Evolutionary conservation across 2,329 filamentous ascomycete genomes (phyloP).

Genomic region (Nectriaceae sp.): DNA sequence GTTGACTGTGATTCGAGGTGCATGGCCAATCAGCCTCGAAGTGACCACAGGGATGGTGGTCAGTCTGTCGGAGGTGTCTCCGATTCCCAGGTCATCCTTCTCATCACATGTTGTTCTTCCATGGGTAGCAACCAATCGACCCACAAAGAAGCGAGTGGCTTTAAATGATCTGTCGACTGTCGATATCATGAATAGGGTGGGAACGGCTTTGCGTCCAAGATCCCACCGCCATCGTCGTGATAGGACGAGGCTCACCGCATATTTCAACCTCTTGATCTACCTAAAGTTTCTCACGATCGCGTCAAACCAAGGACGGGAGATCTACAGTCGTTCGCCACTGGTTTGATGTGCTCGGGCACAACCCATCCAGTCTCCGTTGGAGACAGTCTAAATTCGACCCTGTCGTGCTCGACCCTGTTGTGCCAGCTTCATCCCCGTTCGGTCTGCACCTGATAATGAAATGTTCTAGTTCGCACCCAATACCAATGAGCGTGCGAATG

Average conservation of each 20-base stretch:
- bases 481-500: slow-evolving; percentile 11
- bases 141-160: not conserved
- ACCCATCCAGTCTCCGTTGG: too few relatives aligned
- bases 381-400: too few relatives aligned
- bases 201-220: not conserved
- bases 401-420: too few relatives aligned
- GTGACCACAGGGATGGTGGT: not conserved
- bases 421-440: too few relatives aligned
- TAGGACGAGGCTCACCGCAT: slow-evolving; percentile 25
- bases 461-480: not conserved
- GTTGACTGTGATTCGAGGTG: not conserved
- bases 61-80: not conserved
- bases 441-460: not conserved
- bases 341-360: too few relatives aligned
- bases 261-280: slow-evolving; percentile 10
- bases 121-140: not conserved
- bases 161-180: not conserved
- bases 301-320: slow-evolving; percentile 27
- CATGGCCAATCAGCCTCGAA: not conserved
- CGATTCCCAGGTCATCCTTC: not conserved
- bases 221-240: not conserved
- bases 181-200: not conserved
- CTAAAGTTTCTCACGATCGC: too few relatives aligned
- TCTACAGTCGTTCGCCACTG: slow-evolving; percentile 18
- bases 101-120: not conserved